Percentiles rank a stretch among this genome's conserved stretches.
phyloP scores from a whole-genome alignment of 179 eudicot genomes.

The Heliamphora pulchella region DNA sequence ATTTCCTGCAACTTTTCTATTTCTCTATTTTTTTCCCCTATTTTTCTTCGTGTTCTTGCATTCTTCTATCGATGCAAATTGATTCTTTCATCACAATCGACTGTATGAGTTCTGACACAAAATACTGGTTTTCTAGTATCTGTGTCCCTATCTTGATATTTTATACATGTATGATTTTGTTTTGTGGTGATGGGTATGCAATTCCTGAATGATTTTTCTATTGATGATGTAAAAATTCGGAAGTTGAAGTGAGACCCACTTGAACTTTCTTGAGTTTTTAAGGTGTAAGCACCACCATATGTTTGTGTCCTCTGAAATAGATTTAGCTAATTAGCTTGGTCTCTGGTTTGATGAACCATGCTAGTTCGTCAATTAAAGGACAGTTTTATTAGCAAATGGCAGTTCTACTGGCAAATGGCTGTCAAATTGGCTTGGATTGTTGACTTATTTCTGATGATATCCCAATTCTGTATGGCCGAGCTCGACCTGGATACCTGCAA shows the following conservation, averaged over 20 bases:
- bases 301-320: neutral
- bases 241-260: neutral
- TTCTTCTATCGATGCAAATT: neutral
- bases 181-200: neutral
- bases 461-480: neutral
- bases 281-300: neutral
- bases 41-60: neutral
- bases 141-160: no score
- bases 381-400: neutral
- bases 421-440: neutral
- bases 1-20: neutral
- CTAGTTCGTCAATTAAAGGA: neutral
- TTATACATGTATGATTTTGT: no score
- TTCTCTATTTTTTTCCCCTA: neutral
- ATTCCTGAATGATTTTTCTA: neutral
- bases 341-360: neutral
- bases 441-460: neutral
- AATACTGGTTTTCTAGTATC: neutral
- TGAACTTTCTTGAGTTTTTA: neutral
- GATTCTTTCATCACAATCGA: neutral
- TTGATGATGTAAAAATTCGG: neutral
- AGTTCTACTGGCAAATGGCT: neutral
- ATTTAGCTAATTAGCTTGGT: neutral
- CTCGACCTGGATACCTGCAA: no score
- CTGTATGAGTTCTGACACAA: neutral